Conservation (phyloP, 148 eudicot species). For the Arctostaphylos glauca region DNA sequence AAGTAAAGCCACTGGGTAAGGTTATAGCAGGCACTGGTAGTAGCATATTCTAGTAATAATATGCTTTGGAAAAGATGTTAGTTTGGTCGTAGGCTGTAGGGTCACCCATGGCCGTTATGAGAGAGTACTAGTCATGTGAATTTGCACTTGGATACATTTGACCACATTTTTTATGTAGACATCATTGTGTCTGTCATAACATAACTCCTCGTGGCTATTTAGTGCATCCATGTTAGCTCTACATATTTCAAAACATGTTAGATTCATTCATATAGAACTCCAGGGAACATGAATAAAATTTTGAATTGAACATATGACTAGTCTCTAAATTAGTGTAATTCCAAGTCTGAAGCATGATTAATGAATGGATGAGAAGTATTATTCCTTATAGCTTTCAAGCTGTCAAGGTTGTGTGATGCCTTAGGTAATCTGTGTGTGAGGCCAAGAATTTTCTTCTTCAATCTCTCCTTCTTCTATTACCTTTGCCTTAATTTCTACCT, state of each 20-base stretch:
- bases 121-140: neutral
- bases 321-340: neutral
- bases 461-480: neutral
- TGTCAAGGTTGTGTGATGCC: neutral
- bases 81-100: neutral
- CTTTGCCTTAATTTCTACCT: neutral
- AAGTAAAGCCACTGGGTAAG: too few relatives aligned
- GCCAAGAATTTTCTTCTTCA: neutral
- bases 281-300: neutral
- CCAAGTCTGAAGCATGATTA: neutral
- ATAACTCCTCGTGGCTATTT: neutral
- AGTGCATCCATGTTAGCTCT: too few relatives aligned
- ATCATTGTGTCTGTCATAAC: neutral
- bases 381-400: neutral
- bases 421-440: too few relatives aligned
- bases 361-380: neutral
- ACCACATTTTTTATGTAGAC: neutral
- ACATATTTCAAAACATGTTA: neutral
- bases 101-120: neutral
- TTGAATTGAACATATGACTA: neutral
- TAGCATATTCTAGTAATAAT: too few relatives aligned
- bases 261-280: neutral
- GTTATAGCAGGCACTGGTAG: too few relatives aligned
- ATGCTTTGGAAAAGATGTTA: too few relatives aligned
- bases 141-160: neutral